Evolutionary conservation across 2,329 filamentous ascomycete species (phyloP).

Genomic region (Alternaria consortialis): DNA sequence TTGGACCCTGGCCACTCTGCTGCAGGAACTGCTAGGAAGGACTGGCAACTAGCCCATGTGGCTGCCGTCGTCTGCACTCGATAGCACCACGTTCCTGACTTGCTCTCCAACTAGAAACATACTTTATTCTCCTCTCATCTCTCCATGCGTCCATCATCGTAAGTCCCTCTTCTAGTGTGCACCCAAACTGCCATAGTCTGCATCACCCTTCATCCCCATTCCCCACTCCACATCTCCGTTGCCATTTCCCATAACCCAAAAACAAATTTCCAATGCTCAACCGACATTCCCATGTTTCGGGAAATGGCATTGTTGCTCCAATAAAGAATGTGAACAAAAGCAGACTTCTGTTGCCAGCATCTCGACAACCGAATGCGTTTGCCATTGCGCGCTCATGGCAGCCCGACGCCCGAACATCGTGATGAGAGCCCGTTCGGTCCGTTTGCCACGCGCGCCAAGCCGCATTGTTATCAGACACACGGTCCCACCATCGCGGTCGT

Average conservation of each 20-base stretch:
- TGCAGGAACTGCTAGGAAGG: background rate
- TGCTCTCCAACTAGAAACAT: background rate
- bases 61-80: background rate
- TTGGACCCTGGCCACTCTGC: background rate
- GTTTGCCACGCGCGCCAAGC: constrained; percentile 1
- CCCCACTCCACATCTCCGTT: background rate
- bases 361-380: background rate
- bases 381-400: constrained; percentile 2
- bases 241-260: background rate
- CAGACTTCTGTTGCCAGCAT: background rate
- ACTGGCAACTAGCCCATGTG: background rate
- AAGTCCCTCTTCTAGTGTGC: background rate
- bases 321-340: background rate
- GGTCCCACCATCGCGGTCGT: constrained; percentile 1
- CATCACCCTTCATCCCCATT: background rate
- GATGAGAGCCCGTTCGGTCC: background rate
- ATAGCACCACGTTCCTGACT: background rate
- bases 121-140: constrained; percentile 1
- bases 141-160: background rate
- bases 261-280: background rate
- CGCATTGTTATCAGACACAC: background rate
- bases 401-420: constrained; percentile 2
- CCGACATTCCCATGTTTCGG: background rate
- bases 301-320: background rate
- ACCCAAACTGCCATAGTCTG: background rate